Conservation (phyloP, 2,329 filamentous ascomycete species). For the Leptographium flavum region DNA sequence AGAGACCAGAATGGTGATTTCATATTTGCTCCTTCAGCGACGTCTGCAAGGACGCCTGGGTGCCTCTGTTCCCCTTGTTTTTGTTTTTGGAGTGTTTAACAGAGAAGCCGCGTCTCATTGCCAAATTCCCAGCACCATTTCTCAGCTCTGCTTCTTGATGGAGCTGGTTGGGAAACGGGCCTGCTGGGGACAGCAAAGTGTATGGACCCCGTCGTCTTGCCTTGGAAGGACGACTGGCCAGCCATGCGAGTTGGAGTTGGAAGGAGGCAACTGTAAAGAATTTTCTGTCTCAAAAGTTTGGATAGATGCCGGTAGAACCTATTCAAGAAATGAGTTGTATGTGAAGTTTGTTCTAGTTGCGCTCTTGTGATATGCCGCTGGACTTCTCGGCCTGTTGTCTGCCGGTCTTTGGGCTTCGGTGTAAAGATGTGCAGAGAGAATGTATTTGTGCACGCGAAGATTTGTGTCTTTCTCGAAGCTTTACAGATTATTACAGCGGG, state of each 20-base stretch:
- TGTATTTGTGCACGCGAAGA: too few relatives aligned
- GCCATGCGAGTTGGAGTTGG: constrained; percentile 14
- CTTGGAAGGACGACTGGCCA: constrained; percentile 15
- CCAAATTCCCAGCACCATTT: constrained; percentile 6
- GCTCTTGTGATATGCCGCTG: too few relatives aligned
- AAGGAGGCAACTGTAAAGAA: background rate
- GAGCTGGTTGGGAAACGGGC: background rate
- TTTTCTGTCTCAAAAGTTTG: constrained; percentile 9
- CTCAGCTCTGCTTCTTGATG: background rate
- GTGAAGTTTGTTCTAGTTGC: background rate
- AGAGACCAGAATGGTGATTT: too few relatives aligned
- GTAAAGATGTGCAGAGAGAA: too few relatives aligned
- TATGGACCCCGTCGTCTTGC: constrained; percentile 1
- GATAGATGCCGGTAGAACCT: constrained; percentile 41
- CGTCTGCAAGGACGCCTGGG: background rate
- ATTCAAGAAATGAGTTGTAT: constrained; percentile 15
- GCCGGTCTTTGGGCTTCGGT: too few relatives aligned
- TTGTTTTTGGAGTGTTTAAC: background rate
- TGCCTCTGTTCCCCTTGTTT: background rate
- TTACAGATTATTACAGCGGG: background rate
- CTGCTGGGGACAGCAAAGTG: constrained; percentile 6
- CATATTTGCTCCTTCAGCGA: background rate
- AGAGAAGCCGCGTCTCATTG: background rate
- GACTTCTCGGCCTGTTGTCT: too few relatives aligned
- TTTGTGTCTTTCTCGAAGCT: too few relatives aligned